These are phyloP conservation scores for Odontarrhena argentea DNA, from an alignment of 345 rosid species.

Conservation along the genomic window DNA sequence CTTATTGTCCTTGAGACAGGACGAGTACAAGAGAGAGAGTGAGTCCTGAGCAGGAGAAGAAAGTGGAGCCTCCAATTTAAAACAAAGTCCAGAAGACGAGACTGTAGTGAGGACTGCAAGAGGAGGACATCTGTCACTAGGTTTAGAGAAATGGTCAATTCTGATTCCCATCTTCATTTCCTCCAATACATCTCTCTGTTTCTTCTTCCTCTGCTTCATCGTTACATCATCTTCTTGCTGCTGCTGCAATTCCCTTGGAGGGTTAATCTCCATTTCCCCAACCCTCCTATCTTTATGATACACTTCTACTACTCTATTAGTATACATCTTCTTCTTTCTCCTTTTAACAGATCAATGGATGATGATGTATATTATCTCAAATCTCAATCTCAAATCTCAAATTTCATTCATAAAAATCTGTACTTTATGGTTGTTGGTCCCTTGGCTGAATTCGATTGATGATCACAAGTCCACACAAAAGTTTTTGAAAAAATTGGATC, in stretches of 20 bases:
- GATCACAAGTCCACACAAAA: slow-evolving; percentile 38
- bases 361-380: slow-evolving; percentile 33
- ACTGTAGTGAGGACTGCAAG: slow-evolving; percentile 87
- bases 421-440: slow-evolving; percentile 25
- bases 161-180: slow-evolving; percentile 72
- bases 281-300: slow-evolving; percentile 60
- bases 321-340: slow-evolving; percentile 40
- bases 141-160: slow-evolving; percentile 62
- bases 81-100: slow-evolving; percentile 73
- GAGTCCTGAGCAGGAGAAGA: slow-evolving; percentile 41
- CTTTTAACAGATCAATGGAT: slow-evolving; percentile 25
- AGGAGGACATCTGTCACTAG: slow-evolving; percentile 96
- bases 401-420: slow-evolving; percentile 29
- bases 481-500: slow-evolving; percentile 48
- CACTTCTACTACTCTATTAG: slow-evolving; percentile 80
- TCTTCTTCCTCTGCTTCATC: slow-evolving; percentile 45
- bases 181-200: slow-evolving; percentile 54
- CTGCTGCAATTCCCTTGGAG: slow-evolving; percentile 49
- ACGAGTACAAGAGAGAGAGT: slow-evolving; percentile 72
- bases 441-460: slow-evolving; percentile 34
- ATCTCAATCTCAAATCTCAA: slow-evolving; percentile 20
- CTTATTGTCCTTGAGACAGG: slow-evolving; percentile 92
- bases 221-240: slow-evolving; percentile 33
- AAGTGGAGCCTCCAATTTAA: slow-evolving; percentile 71
- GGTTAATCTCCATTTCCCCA: slow-evolving; percentile 84